phyloP scores from a whole-genome alignment of 1,284 basidiomycete species.

The Lentinula novae-zelandiae region DNA sequence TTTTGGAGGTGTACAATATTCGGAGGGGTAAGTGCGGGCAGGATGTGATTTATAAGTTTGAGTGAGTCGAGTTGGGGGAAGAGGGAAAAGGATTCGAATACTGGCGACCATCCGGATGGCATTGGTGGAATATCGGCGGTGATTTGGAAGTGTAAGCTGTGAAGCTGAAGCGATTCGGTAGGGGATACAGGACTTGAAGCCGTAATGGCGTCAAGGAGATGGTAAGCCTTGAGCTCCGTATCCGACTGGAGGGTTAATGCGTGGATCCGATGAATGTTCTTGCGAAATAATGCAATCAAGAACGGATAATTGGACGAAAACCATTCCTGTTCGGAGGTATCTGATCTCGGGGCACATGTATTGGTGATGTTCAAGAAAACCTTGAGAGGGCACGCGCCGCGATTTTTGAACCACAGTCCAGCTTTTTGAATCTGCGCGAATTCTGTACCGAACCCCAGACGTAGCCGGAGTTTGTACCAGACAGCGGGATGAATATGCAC shows the following conservation, averaged over 20 bases:
- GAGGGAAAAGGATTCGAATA: constrained; percentile 14
- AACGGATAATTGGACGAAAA: constrained; percentile 6
- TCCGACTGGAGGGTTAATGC: constrained; percentile 13
- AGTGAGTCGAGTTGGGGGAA: constrained; percentile 12
- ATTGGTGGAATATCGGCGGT: constrained; percentile 10
- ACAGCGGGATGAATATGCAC: constrained; percentile 9
- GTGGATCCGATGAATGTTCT: constrained; percentile 10
- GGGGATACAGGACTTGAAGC: neutral
- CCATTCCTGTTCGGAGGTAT: neutral
- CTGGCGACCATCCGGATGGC: constrained; percentile 15
- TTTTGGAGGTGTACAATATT: constrained; percentile 11
- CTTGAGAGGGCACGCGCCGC: constrained; percentile 11
- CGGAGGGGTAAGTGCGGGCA: constrained; percentile 12
- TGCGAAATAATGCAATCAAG: constrained; percentile 12
- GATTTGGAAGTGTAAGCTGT: constrained; percentile 11
- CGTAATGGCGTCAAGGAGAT: constrained; percentile 15
- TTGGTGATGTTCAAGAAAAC: constrained; percentile 13
- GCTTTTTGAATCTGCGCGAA: constrained; percentile 12
- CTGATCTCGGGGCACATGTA: neutral
- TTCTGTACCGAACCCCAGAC: constrained; percentile 2
- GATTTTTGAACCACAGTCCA: constrained; percentile 12
- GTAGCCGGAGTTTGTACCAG: constrained; percentile 12
- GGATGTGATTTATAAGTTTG: constrained; percentile 15
- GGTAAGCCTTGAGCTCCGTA: constrained; percentile 13
- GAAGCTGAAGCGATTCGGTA: constrained; percentile 9